A percentile compares a stretch with the other conserved stretches of the same genome.
Evolutionary conservation across 805 yeast species (phyloP).

Genomic region (Spathaspora sp.): DNA sequence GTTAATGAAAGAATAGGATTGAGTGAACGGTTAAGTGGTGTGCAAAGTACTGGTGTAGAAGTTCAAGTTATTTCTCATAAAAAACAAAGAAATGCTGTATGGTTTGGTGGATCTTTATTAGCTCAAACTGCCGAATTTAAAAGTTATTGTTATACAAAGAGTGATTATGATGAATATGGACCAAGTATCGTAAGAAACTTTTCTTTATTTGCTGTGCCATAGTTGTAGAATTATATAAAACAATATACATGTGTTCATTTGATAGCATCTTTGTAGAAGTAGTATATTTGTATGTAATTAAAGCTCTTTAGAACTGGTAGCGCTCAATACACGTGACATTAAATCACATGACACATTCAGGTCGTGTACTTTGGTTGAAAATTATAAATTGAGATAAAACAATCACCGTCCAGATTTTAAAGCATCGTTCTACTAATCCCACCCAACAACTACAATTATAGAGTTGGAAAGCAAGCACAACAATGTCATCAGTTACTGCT

Average conservation of each 20-base stretch:
- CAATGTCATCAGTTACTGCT: not conserved
- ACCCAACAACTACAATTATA: not conserved
- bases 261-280: not conserved
- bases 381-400: too few relatives aligned
- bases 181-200: constrained; percentile 97
- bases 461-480: not conserved
- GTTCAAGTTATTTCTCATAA: constrained; percentile 96
- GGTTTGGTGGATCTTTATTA: constrained; percentile 97
- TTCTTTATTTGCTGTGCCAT: constrained; percentile 88
- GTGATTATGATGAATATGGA: constrained; percentile 96
- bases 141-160: constrained; percentile 94
- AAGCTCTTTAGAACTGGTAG: too few relatives aligned
- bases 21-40: constrained; percentile 73
- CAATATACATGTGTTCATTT: not conserved
- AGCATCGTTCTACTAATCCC: not conserved
- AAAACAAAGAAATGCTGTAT: constrained; percentile 96
- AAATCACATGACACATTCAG: not conserved
- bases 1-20: constrained; percentile 85
- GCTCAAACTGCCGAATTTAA: constrained; percentile 97
- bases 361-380: not conserved
- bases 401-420: not conserved
- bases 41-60: constrained; percentile 87
- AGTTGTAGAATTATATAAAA: constrained; percentile 8
- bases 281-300: too few relatives aligned
- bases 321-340: too few relatives aligned